A percentile compares a stretch with the other conserved stretches of the same genome.
These are phyloP conservation scores for Tulasnella sp. DNA, from an alignment of 768 basidiomycete species.

Conservation along the genomic window DNA sequence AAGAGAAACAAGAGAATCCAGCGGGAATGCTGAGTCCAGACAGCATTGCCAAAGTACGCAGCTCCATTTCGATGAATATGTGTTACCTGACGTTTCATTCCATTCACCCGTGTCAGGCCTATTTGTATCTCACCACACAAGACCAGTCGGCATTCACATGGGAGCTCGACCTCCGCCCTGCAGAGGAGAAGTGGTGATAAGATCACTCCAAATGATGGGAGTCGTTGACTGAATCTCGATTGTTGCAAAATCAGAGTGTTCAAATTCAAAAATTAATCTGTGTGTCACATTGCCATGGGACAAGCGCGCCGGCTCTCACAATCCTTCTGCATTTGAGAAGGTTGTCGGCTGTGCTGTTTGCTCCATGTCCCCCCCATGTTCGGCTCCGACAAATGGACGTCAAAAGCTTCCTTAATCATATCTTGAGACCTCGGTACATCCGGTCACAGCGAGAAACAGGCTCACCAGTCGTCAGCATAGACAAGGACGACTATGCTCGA, in stretches of 20 bases:
- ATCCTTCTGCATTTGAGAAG: too few relatives aligned
- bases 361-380: too few relatives aligned
- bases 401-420: too few relatives aligned
- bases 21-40: conserved; percentile 48
- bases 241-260: too few relatives aligned
- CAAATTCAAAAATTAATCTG: too few relatives aligned
- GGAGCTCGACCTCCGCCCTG: conserved; percentile 21
- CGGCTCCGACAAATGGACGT: too few relatives aligned
- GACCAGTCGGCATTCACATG: conserved; percentile 21
- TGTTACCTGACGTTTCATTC: background rate
- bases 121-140: conserved; percentile 18
- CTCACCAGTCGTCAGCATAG: conserved; percentile 55
- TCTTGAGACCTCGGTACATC: too few relatives aligned
- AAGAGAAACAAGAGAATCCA: conserved; percentile 36
- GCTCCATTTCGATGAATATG: background rate
- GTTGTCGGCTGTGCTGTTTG: too few relatives aligned
- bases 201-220: too few relatives aligned
- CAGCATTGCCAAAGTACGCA: conserved; percentile 52
- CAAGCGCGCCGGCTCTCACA: too few relatives aligned
- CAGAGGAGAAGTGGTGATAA: conserved; percentile 20
- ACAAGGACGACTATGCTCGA: conserved; percentile 63
- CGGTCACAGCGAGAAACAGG: background rate
- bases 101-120: background rate
- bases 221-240: too few relatives aligned
- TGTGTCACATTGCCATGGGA: too few relatives aligned